These are phyloP conservation scores for Diplodia corticola DNA, from an alignment of 2,329 filamentous ascomycete species.

Conservation along the genomic window DNA sequence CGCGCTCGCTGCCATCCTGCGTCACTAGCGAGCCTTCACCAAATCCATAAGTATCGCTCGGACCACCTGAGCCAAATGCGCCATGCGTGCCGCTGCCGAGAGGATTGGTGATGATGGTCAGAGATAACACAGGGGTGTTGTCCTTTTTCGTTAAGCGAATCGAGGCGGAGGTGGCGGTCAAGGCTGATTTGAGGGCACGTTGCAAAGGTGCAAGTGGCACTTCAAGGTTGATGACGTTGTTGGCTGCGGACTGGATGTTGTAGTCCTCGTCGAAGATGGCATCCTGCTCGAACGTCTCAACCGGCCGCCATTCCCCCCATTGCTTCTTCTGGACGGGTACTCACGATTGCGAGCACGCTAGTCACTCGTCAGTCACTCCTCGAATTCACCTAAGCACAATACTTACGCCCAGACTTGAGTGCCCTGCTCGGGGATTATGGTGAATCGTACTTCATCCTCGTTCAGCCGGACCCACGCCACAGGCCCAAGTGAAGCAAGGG, in stretches of 20 bases:
- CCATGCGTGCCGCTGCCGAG: conserved; percentile 50
- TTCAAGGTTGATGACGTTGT: conserved; percentile 95
- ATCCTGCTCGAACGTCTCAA: conserved; percentile 54
- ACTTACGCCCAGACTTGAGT: conserved; percentile 94
- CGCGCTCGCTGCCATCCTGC: conserved; percentile 64
- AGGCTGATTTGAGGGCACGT: conserved; percentile 85
- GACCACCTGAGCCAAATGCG: conserved; percentile 32
- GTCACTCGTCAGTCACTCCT: conserved; percentile 26
- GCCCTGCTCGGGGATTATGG: conserved; percentile 89
- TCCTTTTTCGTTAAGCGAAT: conserved; percentile 93
- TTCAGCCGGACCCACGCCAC: conserved; percentile 89
- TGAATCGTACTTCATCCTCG: conserved; percentile 86
- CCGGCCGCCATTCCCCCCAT: neutral
- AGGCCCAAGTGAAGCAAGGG: conserved; percentile 68
- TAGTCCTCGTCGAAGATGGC: conserved; percentile 85
- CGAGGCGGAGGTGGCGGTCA: conserved; percentile 76
- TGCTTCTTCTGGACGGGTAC: conserved; percentile 23
- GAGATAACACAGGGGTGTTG: conserved; percentile 77
- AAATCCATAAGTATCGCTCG: conserved; percentile 32
- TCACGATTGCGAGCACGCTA: conserved; percentile 47
- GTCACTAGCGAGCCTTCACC: conserved; percentile 44
- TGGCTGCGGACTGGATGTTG: conserved; percentile 79
- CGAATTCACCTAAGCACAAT: conserved; percentile 25
- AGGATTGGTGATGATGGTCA: conserved; percentile 83
- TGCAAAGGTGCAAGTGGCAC: conserved; percentile 85